Conservation (phyloP, 176 grass and related monocot species). For the Avena atlantica region DNA sequence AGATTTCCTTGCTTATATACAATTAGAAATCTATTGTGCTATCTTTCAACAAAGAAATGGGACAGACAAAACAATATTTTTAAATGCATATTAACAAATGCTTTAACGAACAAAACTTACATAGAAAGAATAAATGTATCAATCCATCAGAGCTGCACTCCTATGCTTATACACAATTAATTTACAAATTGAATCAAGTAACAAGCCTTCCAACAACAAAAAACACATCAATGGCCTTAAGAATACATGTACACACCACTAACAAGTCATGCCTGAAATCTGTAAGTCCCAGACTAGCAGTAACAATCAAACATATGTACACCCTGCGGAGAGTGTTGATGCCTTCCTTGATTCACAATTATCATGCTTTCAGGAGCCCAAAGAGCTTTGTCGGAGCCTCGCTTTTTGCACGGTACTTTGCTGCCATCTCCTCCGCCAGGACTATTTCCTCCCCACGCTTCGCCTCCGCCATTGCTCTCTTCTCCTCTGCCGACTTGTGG, state of each 20-base stretch:
- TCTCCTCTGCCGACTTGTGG: conserved; percentile 82
- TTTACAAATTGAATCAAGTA: conserved; percentile 46
- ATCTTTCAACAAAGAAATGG: conserved; percentile 16
- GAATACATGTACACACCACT: conserved; percentile 30
- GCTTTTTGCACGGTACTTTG: conserved; percentile 69
- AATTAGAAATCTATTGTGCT: not conserved
- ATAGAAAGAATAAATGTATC: conserved; percentile 29
- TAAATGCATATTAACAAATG: conserved; percentile 23
- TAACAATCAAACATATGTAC: not conserved
- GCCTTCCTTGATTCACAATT: not conserved
- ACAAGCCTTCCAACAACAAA: conserved; percentile 13
- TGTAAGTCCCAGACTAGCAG: conserved; percentile 14
- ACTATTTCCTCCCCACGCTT: conserved; percentile 68
- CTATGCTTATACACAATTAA: conserved; percentile 44
- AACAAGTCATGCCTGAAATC: conserved; percentile 18
- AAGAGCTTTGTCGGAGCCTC: conserved; percentile 70
- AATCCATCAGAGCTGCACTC: conserved; percentile 42
- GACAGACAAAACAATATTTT: not conserved
- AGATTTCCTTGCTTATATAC: not conserved
- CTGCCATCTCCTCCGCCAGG: conserved; percentile 71
- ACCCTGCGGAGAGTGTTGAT: not conserved
- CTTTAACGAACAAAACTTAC: conserved; percentile 33
- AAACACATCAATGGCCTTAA: conserved; percentile 22
- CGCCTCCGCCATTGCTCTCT: conserved; percentile 62
- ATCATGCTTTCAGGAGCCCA: conserved; percentile 58